phyloP scores from a whole-genome alignment of 345 rosid genomes.

The Populus deltoides region DNA sequence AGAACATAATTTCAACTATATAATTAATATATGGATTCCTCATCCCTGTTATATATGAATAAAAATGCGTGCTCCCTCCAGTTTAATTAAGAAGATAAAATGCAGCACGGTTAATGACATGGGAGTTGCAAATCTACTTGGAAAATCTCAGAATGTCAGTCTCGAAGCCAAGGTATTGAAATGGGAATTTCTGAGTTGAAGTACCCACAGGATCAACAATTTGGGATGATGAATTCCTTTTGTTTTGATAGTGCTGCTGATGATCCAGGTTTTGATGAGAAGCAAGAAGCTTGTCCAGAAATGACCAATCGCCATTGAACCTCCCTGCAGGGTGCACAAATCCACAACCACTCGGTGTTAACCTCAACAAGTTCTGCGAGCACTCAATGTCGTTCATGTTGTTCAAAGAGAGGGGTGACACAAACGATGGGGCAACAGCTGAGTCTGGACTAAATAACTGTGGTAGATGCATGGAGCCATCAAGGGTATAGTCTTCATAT shows the following conservation, averaged over 20 bases:
- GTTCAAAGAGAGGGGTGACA: constrained; percentile 35
- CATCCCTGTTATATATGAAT: neutral
- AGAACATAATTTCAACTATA: neutral
- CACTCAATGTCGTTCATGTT: constrained; percentile 45
- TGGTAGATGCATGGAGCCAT: constrained; percentile 71
- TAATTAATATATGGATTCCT: neutral
- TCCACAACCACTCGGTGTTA: constrained; percentile 37
- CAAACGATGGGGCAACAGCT: constrained; percentile 26
- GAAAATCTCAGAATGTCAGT: constrained; percentile 50
- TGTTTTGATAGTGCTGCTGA: constrained; percentile 17
- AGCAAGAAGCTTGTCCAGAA: constrained; percentile 79
- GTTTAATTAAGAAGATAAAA: neutral
- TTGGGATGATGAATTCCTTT: constrained; percentile 32
- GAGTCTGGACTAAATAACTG: constrained; percentile 79
- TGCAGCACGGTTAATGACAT: neutral
- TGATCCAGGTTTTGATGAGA: constrained; percentile 37
- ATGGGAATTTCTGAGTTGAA: constrained; percentile 54
- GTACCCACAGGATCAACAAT: constrained; percentile 29
- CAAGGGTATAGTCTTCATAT: constrained; percentile 30
- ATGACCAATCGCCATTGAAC: constrained; percentile 72
- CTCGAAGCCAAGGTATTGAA: constrained; percentile 57
- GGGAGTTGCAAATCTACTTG: constrained; percentile 30
- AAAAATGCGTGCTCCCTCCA: constrained; percentile 1
- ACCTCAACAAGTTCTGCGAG: constrained; percentile 66
- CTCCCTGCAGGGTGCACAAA: constrained; percentile 34